Conservation (phyloP, 257 asterid genomes). For the Solanum neorickii region DNA sequence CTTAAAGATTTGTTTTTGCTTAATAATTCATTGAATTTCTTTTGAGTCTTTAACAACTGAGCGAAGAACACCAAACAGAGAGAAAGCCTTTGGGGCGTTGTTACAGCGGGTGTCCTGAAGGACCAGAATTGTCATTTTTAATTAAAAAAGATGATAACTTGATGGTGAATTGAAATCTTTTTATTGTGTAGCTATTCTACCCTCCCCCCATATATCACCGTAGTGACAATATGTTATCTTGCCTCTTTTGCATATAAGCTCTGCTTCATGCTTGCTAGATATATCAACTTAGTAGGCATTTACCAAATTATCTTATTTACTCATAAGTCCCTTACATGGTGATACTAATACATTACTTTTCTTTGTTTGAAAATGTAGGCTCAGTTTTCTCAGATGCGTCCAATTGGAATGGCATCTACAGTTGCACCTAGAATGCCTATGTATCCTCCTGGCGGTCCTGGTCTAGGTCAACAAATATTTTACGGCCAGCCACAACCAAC, state of each 20-base stretch:
- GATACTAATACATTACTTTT: background rate
- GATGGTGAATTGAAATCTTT: background rate
- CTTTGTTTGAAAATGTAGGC: slow-evolving; percentile 30
- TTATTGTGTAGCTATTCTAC: background rate
- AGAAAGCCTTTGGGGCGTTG: background rate
- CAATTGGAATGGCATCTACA: slow-evolving; percentile 58
- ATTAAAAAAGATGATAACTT: background rate
- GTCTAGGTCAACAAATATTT: slow-evolving; percentile 82
- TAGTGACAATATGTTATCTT: background rate
- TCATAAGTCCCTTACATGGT: background rate
- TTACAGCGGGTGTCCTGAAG: background rate
- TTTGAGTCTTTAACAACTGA: background rate
- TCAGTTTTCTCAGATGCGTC: slow-evolving; percentile 85
- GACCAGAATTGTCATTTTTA: background rate
- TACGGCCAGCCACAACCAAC: slow-evolving; percentile 86
- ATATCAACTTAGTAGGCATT: background rate
- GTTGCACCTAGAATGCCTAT: slow-evolving; percentile 76
- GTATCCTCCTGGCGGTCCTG: slow-evolving; percentile 77
- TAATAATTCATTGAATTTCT: background rate
- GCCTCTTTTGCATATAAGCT: background rate
- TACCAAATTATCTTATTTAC: background rate
- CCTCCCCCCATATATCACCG: background rate
- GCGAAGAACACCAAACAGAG: background rate
- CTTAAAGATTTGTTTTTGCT: background rate
- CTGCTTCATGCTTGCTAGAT: background rate